phyloP scores from a whole-genome alignment of 179 eudicot genomes.

The Silene noctiflora region DNA sequence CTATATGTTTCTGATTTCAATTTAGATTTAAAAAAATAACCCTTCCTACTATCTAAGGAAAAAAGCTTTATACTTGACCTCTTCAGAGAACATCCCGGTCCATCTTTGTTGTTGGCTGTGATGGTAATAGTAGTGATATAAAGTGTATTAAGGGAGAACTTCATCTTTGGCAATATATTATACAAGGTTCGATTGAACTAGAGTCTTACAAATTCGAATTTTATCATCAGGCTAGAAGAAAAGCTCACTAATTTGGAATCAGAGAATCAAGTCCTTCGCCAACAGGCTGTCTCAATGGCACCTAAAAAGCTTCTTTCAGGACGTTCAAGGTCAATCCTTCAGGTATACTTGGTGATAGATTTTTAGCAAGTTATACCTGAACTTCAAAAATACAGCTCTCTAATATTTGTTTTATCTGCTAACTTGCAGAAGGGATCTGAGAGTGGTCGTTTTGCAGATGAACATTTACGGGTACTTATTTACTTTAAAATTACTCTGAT shows the following conservation, averaged over 20 bases:
- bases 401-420: constrained; percentile 13
- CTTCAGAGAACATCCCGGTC: not conserved
- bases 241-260: constrained; percentile 76
- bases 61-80: not conserved
- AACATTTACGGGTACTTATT: constrained; percentile 29
- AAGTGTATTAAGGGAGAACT: not conserved
- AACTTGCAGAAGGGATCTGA: constrained; percentile 70
- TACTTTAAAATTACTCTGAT: not conserved
- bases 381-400: constrained; percentile 9
- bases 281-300: constrained; percentile 70
- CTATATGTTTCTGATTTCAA: not conserved
- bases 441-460: constrained; percentile 51
- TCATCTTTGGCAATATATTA: not conserved
- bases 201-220: constrained; percentile 9
- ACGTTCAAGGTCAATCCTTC: constrained; percentile 79
- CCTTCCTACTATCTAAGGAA: no score
- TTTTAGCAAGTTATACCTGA: constrained; percentile 3
- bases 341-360: constrained; percentile 46
- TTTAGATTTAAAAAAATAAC: not conserved
- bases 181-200: not conserved
- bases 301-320: constrained; percentile 75
- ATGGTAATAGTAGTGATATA: not conserved
- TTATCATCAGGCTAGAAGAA: constrained; percentile 66
- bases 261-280: constrained; percentile 94
- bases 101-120: not conserved